Evolutionary conservation across 1,284 basidiomycete genomes (phyloP).

Genomic region (Xerocomus cyaneibrunnescens): DNA sequence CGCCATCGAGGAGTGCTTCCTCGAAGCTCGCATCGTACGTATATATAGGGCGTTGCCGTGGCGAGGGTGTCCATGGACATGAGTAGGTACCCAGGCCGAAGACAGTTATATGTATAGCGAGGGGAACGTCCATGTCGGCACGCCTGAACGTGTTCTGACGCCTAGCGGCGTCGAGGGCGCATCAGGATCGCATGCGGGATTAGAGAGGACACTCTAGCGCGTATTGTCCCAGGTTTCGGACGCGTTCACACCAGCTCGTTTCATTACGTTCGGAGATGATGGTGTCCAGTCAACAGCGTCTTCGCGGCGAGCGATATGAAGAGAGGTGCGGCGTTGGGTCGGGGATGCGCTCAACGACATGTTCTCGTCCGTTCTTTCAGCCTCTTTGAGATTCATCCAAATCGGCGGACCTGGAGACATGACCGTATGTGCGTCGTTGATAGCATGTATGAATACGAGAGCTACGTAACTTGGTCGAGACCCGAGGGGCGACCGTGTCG

Average conservation of each 20-base stretch:
- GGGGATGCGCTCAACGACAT: background rate
- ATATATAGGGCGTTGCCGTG: constrained; percentile 14
- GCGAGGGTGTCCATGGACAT: constrained; percentile 2
- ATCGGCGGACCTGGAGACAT: too few species aligned
- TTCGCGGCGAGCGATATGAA: background rate
- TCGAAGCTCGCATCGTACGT: constrained; percentile 5
- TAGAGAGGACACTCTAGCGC: constrained; percentile 2
- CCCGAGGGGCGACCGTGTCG: background rate
- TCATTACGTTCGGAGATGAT: constrained; percentile 19
- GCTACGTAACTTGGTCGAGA: constrained; percentile 6
- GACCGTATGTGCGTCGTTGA: constrained; percentile 3
- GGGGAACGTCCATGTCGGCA: too few species aligned
- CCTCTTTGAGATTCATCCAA: too few species aligned
- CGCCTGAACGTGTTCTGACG: background rate
- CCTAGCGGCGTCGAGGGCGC: background rate
- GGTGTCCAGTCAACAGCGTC: too few species aligned
- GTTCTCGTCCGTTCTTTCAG: too few species aligned
- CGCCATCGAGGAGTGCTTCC: background rate
- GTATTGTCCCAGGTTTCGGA: background rate
- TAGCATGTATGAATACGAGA: too few species aligned
- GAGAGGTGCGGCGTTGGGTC: background rate
- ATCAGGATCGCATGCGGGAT: background rate
- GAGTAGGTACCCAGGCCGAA: background rate
- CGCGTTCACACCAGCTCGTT: constrained; percentile 2
- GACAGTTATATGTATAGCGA: constrained; percentile 4